Conservation (phyloP, 1,284 basidiomycete species). For the Coniophora puteana region DNA sequence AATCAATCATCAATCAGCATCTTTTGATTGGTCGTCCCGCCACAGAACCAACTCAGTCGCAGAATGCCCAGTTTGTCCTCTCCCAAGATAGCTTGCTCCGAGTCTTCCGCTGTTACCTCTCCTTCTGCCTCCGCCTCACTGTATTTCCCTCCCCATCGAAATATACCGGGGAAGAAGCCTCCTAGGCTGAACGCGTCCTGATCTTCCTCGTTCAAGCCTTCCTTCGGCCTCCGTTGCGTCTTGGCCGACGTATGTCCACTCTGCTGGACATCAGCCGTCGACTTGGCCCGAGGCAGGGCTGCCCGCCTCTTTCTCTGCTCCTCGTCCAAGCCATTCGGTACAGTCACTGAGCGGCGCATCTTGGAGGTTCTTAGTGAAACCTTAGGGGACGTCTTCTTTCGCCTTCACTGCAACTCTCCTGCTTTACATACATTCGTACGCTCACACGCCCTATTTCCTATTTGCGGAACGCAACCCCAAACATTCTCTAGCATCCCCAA, state of each 20-base stretch:
- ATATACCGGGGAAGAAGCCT: conserved; percentile 43
- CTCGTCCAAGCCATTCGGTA: conserved; percentile 27
- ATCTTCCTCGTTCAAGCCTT: too few species aligned
- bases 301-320: conserved; percentile 4
- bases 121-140: too few species aligned
- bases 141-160: conserved; percentile 24
- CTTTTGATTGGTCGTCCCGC: conserved; percentile 6
- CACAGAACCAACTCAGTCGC: conserved; percentile 33
- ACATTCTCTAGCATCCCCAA: too few species aligned
- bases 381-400: too few species aligned
- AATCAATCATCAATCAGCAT: conserved; percentile 3
- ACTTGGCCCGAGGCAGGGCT: conserved; percentile 10
- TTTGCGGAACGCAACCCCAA: too few species aligned
- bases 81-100: conserved; percentile 33
- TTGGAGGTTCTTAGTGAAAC: too few species aligned
- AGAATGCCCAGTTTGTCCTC: conserved; percentile 50
- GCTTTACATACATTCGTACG: too few species aligned
- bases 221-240: too few species aligned
- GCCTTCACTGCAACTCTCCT: too few species aligned
- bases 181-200: conserved; percentile 48
- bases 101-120: conserved; percentile 19
- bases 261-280: too few species aligned
- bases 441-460: too few species aligned
- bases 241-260: too few species aligned
- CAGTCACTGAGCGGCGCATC: conserved; percentile 35